Conservation (phyloP, 805 yeast genomes). For the Candida jianshihensis region DNA sequence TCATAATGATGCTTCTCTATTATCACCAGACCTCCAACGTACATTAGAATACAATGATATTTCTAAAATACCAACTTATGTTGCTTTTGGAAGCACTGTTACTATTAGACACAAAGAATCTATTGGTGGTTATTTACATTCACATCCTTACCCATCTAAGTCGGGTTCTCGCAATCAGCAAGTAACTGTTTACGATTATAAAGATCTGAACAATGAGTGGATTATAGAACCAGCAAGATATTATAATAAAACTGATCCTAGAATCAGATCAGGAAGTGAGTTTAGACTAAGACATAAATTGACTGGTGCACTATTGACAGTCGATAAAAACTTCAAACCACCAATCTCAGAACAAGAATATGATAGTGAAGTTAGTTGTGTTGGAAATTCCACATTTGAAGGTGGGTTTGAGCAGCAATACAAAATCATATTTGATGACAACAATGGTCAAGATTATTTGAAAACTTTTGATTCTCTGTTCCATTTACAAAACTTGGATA, state of each 20-base stretch:
- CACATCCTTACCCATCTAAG: constrained; percentile 59
- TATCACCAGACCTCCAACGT: constrained; percentile 65
- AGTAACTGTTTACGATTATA: constrained; percentile 62
- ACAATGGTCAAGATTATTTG: constrained; percentile 25
- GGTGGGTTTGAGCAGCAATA: constrained; percentile 71
- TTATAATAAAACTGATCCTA: constrained; percentile 24
- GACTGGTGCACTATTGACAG: constrained; percentile 64
- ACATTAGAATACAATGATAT: constrained; percentile 39
- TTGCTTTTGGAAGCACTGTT: constrained; percentile 66
- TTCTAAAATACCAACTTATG: constrained; percentile 47
- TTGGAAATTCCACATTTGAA: constrained; percentile 52
- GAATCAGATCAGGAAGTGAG: constrained; percentile 28
- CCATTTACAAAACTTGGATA: constrained; percentile 58
- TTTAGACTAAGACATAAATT: constrained; percentile 63
- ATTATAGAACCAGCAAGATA: constrained; percentile 41
- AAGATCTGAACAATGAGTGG: constrained; percentile 68
- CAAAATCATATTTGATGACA: constrained; percentile 44
- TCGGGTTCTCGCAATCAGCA: constrained; percentile 71
- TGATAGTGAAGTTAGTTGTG: constrained; percentile 72
- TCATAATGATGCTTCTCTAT: constrained; percentile 51
- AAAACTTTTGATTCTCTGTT: constrained; percentile 53
- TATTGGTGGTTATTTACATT: constrained; percentile 73
- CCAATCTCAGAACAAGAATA: constrained; percentile 90
- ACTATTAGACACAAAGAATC: constrained; percentile 65
- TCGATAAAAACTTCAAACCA: constrained; percentile 66